Evolutionary conservation across 2,329 filamentous ascomycete genomes (phyloP).

Genomic region (Aspergillus felis): DNA sequence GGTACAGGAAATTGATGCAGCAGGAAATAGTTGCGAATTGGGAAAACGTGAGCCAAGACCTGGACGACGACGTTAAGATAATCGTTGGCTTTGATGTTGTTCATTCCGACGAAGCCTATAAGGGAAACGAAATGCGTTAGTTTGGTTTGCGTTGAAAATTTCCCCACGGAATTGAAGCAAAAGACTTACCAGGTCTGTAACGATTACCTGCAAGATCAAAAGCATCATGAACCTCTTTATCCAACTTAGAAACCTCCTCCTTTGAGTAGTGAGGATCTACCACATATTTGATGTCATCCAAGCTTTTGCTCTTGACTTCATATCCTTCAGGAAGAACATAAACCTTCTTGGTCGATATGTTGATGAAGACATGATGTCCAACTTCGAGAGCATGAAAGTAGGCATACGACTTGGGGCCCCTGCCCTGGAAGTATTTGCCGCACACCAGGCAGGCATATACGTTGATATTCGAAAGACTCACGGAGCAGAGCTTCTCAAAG

Average conservation of each 20-base stretch:
- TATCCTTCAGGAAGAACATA: constrained; percentile 81
- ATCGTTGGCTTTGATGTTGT: constrained; percentile 99
- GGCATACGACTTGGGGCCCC: constrained; percentile 89
- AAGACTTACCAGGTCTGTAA: constrained; percentile 67
- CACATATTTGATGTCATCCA: constrained; percentile 98
- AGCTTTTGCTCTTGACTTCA: constrained; percentile 87
- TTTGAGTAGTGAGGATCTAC: constrained; percentile 84
- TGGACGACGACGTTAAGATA: constrained; percentile 96
- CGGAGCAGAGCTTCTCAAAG: constrained; percentile 96
- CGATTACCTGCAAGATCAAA: constrained; percentile 79
- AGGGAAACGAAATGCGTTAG: not conserved
- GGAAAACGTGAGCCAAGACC: constrained; percentile 81
- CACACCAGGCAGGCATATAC: constrained; percentile 97
- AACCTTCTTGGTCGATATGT: constrained; percentile 64
- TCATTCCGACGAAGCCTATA: constrained; percentile 89
- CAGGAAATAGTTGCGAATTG: constrained; percentile 86
- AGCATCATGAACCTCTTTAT: constrained; percentile 56
- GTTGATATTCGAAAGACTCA: constrained; percentile 96
- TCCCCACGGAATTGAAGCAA: not conserved
- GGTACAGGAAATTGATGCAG: constrained; percentile 70
- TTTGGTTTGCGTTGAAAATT: not conserved
- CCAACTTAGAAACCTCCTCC: constrained; percentile 74
- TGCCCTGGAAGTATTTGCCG: constrained; percentile 95
- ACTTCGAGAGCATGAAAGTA: constrained; percentile 97
- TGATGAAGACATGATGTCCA: constrained; percentile 96